These are phyloP conservation scores for Psidium guajava DNA, from an alignment of 345 rosid species.

Conservation along the genomic window DNA sequence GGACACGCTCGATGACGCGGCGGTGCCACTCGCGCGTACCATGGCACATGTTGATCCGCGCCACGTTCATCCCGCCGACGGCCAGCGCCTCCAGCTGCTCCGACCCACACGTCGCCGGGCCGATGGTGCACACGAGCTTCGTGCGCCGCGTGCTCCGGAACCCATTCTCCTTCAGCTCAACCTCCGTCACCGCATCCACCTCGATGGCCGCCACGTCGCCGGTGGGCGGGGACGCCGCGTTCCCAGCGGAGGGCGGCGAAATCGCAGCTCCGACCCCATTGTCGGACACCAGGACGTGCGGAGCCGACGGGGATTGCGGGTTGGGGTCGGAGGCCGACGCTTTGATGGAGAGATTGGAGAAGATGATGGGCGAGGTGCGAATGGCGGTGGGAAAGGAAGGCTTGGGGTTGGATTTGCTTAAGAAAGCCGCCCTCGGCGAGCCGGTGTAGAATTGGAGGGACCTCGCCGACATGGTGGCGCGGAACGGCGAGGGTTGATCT, in stretches of 20 bases:
- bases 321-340: slow-evolving; percentile 31
- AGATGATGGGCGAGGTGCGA: slow-evolving; percentile 9
- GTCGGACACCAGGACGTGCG: slow-evolving; percentile 29
- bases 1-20: slow-evolving; percentile 59
- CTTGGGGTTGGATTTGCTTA: slow-evolving; percentile 13
- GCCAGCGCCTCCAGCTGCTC: slow-evolving; percentile 88
- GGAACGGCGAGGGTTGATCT: neutral
- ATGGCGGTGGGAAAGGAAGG: slow-evolving; percentile 19
- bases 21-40: slow-evolving; percentile 94
- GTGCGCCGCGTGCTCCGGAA: slow-evolving; percentile 96
- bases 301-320: slow-evolving; percentile 11
- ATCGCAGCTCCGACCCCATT: slow-evolving; percentile 34
- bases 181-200: slow-evolving; percentile 88
- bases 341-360: slow-evolving; percentile 19
- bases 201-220: slow-evolving; percentile 23
- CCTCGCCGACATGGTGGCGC: slow-evolving; percentile 52
- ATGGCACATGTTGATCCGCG: slow-evolving; percentile 94
- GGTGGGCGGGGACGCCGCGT: neutral
- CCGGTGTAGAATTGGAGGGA: slow-evolving; percentile 53
- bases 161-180: slow-evolving; percentile 96
- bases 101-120: slow-evolving; percentile 81
- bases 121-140: slow-evolving; percentile 91
- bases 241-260: neutral
- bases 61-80: slow-evolving; percentile 97
- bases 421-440: slow-evolving; percentile 20